Conservation (phyloP, 164 flowering plant species). For the Annona cherimola region DNA sequence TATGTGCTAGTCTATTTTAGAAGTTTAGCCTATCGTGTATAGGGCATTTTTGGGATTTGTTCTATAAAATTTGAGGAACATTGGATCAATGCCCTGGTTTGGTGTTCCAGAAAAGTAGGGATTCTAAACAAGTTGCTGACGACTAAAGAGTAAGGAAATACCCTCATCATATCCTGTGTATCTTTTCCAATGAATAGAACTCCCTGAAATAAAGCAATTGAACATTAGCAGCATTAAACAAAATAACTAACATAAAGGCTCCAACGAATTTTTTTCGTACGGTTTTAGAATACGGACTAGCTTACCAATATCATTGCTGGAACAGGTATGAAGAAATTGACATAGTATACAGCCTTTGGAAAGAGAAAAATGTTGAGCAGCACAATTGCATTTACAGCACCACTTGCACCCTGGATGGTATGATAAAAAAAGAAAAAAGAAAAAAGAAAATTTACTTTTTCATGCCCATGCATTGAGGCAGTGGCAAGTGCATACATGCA, state of each 20-base stretch:
- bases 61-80: too few species aligned
- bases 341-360: slow-evolving; percentile 53
- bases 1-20: too few species aligned
- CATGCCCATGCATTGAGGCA: too few species aligned
- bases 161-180: slow-evolving; percentile 57
- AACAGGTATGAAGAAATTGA: slow-evolving; percentile 73
- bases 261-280: neutral
- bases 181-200: slow-evolving; percentile 71
- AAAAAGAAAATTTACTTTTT: too few species aligned
- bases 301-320: slow-evolving; percentile 79
- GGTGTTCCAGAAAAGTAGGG: too few species aligned
- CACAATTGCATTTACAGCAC: slow-evolving; percentile 87
- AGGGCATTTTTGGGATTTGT: too few species aligned
- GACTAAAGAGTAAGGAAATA: slow-evolving; percentile 15
- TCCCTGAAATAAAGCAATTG: slow-evolving; percentile 42
- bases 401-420: slow-evolving; percentile 81
- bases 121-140: neutral
- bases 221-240: neutral
- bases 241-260: neutral
- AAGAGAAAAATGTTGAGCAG: slow-evolving; percentile 76
- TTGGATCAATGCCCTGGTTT: too few species aligned
- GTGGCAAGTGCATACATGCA: neutral
- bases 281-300: neutral
- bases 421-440: slow-evolving; percentile 6
- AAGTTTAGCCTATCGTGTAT: too few species aligned